phyloP scores from a whole-genome alignment of 495 filamentous ascomycete species.

The Penicillium simplicissimum region DNA sequence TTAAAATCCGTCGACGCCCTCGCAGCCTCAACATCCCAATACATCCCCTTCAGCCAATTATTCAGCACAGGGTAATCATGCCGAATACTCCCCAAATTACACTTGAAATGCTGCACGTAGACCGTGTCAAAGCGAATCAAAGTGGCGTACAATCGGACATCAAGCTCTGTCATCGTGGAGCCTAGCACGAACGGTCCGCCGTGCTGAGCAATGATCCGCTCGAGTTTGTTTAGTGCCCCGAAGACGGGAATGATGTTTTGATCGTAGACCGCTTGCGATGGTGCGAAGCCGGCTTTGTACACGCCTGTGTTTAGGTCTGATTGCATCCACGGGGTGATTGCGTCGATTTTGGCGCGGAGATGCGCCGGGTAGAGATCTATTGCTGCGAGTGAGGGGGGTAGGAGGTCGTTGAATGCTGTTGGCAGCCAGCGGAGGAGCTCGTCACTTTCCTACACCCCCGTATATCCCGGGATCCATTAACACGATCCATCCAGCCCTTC shows the following conservation, averaged over 20 bases:
- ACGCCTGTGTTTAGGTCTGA: conserved; percentile 51
- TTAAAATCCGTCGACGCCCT: conserved; percentile 56
- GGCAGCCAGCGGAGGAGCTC: conserved; percentile 55
- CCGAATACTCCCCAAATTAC: conserved; percentile 55
- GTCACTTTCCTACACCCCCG: conserved; percentile 46
- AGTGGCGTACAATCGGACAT: conserved; percentile 52
- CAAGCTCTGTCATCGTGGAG: conserved; percentile 48
- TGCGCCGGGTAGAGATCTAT: conserved; percentile 49
- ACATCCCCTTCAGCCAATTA: conserved; percentile 54
- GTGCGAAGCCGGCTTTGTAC: conserved; percentile 57
- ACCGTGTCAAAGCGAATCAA: conserved; percentile 52
- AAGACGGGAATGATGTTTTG: conserved; percentile 47
- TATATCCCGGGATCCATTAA: background rate
- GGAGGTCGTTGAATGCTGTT: conserved; percentile 45
- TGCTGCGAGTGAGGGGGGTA: conserved; percentile 28
- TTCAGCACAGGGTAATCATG: conserved; percentile 52
- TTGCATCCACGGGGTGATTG: conserved; percentile 46
- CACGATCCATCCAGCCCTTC: background rate
- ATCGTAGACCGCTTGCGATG: conserved; percentile 49
- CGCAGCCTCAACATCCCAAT: conserved; percentile 51
- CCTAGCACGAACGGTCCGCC: conserved; percentile 52
- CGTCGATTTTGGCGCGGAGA: conserved; percentile 46
- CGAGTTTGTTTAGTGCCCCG: conserved; percentile 53
- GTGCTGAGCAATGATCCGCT: conserved; percentile 43
- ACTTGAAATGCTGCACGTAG: conserved; percentile 61